Evolutionary conservation across 306 rosid genomes (phyloP).

Genomic region (Abrus pulchellus): DNA sequence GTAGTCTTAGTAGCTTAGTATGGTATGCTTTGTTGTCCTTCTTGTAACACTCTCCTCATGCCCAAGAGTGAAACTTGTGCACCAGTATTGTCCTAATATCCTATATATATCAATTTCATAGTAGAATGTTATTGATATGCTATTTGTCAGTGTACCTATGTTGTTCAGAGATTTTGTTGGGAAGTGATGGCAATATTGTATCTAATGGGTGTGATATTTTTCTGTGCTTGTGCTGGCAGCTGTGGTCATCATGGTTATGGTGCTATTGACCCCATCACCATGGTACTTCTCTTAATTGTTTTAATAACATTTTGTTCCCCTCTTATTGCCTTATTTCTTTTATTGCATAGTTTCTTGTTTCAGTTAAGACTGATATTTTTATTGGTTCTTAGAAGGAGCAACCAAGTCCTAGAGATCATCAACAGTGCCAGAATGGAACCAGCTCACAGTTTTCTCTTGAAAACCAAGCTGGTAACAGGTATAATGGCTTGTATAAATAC

Average conservation of each 20-base stretch:
- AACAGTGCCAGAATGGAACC: conserved; percentile 44
- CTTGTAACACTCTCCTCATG: background rate
- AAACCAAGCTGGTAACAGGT: conserved; percentile 5
- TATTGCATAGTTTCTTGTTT: conserved; percentile 13
- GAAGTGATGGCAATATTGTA: background rate
- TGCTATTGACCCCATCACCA: conserved; percentile 11
- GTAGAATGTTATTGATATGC: background rate
- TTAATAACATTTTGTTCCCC: background rate
- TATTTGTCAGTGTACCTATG: background rate
- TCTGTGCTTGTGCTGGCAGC: conserved; percentile 49
- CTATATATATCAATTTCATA: background rate
- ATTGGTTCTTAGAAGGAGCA: conserved; percentile 49
- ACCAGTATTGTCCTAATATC: no score
- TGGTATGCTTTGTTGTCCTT: no score
- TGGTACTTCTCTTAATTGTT: conserved; percentile 52
- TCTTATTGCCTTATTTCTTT: background rate
- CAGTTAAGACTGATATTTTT: background rate
- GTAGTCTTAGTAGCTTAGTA: no score
- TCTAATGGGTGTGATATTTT: conserved; percentile 40
- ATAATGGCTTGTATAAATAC: conserved; percentile 35
- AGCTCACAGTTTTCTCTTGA: conserved; percentile 34
- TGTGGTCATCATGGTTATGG: conserved; percentile 19
- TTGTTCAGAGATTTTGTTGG: background rate
- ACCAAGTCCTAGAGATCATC: conserved; percentile 29
- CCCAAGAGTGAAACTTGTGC: background rate